Base-by-base conservation (phyloP, 371 early-diverging fungal species). In the Mucor plumbeus region DNA sequence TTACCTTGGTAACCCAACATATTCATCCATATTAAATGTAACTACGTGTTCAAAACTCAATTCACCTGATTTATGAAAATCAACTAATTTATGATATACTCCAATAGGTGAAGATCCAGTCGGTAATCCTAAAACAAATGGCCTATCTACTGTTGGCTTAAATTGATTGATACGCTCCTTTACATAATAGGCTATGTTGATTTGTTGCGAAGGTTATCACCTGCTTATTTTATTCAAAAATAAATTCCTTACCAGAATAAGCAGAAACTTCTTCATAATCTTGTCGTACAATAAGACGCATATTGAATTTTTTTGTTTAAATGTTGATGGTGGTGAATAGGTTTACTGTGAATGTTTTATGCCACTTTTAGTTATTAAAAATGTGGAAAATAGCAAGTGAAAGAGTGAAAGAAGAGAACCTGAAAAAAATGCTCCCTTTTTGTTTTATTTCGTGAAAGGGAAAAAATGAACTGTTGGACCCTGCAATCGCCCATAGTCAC, bases 201-300 rank as follows among this genome's bases (percentile, higher is more conserved):
- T 11, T 1, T 50, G 11, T 13, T 11, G 21, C 21, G 3, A 21
- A 26, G 13, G 7, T 50, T 50, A 50, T 0, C 13, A 50, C 38
- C 1, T 10, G 17, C 7, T 17, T 4, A 26, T 9, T 11, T 50
- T 4, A 11, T n/a, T 11, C 17, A 11, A 13, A 21, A 11, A 1
- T 50, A 19, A 10, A 21, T 50, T 50, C 11, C 26, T 50, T 50
- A 87, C 86, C 86, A 59, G 85, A 79, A 69, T 87, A 84, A 50
- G 79, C 74, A 48, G 81, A 80, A n/a, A 86, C 88, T 59, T 80
- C 83, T 48, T 87, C 85, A 67, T 81, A 86, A 56, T 86, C 87
- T 69, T 87, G 75, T 64, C 88, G 84, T 64, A 90, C 85, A 72
- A 90, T 86, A 36, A 90, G 83, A 74, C 90, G 84, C 90, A 90